These are phyloP conservation scores for Verticillium albo-atrum DNA, from an alignment of 2,329 filamentous ascomycete species.

Conservation along the genomic window DNA sequence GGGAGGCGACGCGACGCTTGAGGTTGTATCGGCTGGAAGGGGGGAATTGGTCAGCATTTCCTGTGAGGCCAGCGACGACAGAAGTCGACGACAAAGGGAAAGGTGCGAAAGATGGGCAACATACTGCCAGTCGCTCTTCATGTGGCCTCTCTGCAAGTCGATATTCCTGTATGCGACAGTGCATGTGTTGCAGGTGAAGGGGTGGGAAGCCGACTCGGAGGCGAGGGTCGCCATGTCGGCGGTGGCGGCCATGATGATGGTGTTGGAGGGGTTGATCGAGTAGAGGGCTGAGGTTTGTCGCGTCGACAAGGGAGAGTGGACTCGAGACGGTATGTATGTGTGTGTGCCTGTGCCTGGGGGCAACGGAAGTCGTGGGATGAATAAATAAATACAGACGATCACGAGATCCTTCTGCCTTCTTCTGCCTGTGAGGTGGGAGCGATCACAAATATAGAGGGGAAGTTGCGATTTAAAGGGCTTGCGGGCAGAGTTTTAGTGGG, in stretches of 20 bases:
- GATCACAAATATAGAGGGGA: slow-evolving; percentile 8
- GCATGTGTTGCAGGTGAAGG: slow-evolving; percentile 97
- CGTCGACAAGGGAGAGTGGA: too few species aligned
- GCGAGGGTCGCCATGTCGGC: slow-evolving; percentile 18
- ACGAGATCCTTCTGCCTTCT: background rate
- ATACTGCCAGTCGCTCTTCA: slow-evolving; percentile 99
- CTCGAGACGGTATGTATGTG: too few species aligned
- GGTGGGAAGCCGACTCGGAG: slow-evolving; percentile 55
- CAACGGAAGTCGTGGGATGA: background rate
- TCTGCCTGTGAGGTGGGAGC: background rate
- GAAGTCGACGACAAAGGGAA: slow-evolving; percentile 5
- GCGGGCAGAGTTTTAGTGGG: slow-evolving; percentile 15
- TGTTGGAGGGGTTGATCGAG: background rate
- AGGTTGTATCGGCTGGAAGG: slow-evolving; percentile 79
- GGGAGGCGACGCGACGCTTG: slow-evolving; percentile 84
- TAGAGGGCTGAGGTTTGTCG: background rate
- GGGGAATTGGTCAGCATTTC: slow-evolving; percentile 6
- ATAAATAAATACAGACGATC: background rate
- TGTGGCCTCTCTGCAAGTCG: slow-evolving; percentile 89
- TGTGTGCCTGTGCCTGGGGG: background rate
- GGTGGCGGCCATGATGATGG: slow-evolving; percentile 43
- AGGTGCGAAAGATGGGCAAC: slow-evolving; percentile 29
- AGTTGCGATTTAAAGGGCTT: slow-evolving; percentile 14
- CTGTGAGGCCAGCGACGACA: background rate
- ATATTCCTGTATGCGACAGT: slow-evolving; percentile 94